These are phyloP conservation scores for Pseudoneurospora amorphoporcata DNA, from an alignment of 495 filamentous ascomycete species.

Conservation along the genomic window DNA sequence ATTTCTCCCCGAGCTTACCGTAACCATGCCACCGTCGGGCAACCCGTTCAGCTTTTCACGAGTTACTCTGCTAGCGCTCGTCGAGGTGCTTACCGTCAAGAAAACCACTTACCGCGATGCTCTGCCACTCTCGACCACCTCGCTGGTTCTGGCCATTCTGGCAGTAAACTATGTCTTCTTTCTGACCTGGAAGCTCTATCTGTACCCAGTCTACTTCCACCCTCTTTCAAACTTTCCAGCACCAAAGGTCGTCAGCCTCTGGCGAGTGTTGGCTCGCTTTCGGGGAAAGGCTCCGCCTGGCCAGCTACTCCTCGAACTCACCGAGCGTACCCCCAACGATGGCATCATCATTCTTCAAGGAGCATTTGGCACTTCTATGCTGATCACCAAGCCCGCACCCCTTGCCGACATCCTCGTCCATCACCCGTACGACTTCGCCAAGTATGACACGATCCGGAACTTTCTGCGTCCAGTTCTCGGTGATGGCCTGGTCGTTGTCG, in stretches of 20 bases:
- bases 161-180: not conserved
- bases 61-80: not conserved
- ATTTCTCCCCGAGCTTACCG: not conserved
- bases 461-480: conserved; percentile 59
- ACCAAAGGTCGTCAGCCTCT: not conserved
- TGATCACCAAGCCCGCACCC: conserved; percentile 51
- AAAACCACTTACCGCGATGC: not conserved
- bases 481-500: conserved; percentile 64
- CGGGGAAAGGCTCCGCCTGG: conserved; percentile 22
- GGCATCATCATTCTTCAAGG: conserved; percentile 64
- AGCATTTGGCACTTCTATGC: conserved; percentile 48
- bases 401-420: conserved; percentile 54
- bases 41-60: not conserved
- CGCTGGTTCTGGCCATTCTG: not conserved
- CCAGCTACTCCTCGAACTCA: conserved; percentile 25
- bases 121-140: not conserved
- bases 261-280: not conserved
- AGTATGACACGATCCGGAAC: conserved; percentile 47
- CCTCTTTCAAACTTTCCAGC: conserved; percentile 4
- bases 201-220: conserved; percentile 3
- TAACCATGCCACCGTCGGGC: not conserved
- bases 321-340: conserved; percentile 54
- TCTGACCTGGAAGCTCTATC: conserved; percentile 1
- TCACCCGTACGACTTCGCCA: conserved; percentile 67
- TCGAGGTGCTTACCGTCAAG: conserved; percentile 2